Percentiles rank a stretch among this genome's conserved stretches.
phyloP scores from a whole-genome alignment of 768 basidiomycete species.

The Psilocybe subaeruginosa region DNA sequence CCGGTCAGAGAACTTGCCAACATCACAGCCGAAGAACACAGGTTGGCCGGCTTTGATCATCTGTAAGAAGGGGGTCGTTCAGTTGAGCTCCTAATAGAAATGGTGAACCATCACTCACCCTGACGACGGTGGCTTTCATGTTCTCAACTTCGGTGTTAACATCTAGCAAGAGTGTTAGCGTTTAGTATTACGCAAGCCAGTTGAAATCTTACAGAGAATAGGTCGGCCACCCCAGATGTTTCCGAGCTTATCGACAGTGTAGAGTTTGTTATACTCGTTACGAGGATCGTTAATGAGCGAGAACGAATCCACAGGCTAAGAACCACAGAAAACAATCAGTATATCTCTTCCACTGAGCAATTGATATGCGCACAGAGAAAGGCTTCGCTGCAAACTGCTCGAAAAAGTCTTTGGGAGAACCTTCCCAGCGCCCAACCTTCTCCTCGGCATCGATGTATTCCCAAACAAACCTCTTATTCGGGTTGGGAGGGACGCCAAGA shows the following conservation, averaged over 20 bases:
- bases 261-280: conserved; percentile 79
- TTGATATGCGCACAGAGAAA: conserved; percentile 46
- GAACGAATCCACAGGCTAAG: conserved; percentile 74
- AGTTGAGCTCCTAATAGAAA: background rate
- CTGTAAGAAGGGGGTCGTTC: conserved; percentile 25
- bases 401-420: conserved; percentile 84
- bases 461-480: conserved; percentile 77
- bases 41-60: conserved; percentile 87
- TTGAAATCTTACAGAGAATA: conserved; percentile 68
- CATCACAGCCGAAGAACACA: conserved; percentile 97
- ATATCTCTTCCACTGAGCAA: background rate
- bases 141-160: conserved; percentile 87
- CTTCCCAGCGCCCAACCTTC: conserved; percentile 74
- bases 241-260: conserved; percentile 91
- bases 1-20: conserved; percentile 81
- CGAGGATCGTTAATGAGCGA: conserved; percentile 96
- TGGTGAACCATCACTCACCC: conserved; percentile 36
- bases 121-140: conserved; percentile 82
- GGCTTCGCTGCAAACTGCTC: conserved; percentile 61
- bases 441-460: conserved; percentile 86
- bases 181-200: background rate
- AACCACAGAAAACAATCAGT: background rate
- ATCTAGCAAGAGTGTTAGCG: conserved; percentile 48
- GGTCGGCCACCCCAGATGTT: conserved; percentile 89
- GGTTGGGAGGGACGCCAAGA: conserved; percentile 82